A percentile compares a stretch with the other conserved stretches of the same genome.
These are phyloP conservation scores for Penicillium olsonii DNA, from an alignment of 2,329 filamentous ascomycete genomes.

Conservation along the genomic window DNA sequence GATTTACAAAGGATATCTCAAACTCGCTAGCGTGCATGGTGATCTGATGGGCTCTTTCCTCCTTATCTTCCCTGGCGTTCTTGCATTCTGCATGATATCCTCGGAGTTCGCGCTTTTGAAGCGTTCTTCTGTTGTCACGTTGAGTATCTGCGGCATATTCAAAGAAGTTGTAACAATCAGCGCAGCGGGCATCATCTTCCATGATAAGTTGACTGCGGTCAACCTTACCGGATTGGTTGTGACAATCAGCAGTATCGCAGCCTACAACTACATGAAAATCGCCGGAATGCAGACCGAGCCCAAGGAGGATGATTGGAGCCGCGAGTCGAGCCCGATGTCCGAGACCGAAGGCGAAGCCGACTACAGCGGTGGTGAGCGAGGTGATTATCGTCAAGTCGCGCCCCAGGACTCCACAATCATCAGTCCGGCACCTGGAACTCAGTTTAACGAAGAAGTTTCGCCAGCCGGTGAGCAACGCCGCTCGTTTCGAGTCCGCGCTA, in stretches of 20 bases:
- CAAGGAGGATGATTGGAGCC: constrained; percentile 41
- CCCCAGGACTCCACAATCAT: constrained; percentile 26
- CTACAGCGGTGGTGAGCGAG: constrained; percentile 23
- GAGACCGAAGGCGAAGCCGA: constrained; percentile 29
- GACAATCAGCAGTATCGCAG: constrained; percentile 80
- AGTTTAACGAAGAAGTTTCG: constrained; percentile 26
- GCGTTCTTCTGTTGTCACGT: constrained; percentile 91
- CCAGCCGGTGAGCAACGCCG: constrained; percentile 28
- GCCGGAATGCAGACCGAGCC: constrained; percentile 82
- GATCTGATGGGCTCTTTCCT: constrained; percentile 66
- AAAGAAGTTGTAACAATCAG: constrained; percentile 97
- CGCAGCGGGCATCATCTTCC: constrained; percentile 82
- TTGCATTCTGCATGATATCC: constrained; percentile 95
- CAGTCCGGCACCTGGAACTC: constrained; percentile 15
- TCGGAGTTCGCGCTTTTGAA: constrained; percentile 94
- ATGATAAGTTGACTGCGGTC: constrained; percentile 81
- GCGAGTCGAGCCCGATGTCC: constrained; percentile 27
- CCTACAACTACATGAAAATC: constrained; percentile 96
- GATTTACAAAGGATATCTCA: constrained; percentile 65
- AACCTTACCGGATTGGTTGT: constrained; percentile 86
- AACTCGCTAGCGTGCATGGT: constrained; percentile 69
- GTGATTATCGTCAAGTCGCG: constrained; percentile 29
- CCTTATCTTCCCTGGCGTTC: constrained; percentile 82
- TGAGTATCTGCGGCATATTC: constrained; percentile 97
- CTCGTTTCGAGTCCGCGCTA: constrained; percentile 36